Evolutionary conservation across 495 filamentous ascomycete genomes (phyloP).

Genomic region (Tuber calosporum): DNA sequence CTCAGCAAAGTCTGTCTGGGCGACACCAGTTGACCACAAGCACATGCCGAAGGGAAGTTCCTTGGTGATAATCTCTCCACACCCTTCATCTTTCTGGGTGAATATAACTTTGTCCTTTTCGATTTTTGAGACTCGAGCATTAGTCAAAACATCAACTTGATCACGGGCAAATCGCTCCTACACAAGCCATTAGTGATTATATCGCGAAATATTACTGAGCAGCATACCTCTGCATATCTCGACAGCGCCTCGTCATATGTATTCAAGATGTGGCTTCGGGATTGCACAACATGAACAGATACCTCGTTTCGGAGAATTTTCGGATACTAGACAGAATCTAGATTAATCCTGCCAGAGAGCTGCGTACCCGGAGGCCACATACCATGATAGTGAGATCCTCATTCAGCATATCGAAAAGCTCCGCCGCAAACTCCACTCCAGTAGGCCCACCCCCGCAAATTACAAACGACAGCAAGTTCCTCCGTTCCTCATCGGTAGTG

Average conservation of each 20-base stretch:
- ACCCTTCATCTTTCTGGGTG: conserved; percentile 61
- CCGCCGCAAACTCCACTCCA: conserved; percentile 86
- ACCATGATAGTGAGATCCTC: conserved; percentile 67
- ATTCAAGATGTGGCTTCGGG: conserved; percentile 87
- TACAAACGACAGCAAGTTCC: conserved; percentile 84
- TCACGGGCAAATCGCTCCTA: conserved; percentile 75
- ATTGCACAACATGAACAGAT: conserved; percentile 94
- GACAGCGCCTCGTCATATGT: conserved; percentile 96
- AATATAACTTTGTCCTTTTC: conserved; percentile 75
- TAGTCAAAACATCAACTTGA: conserved; percentile 80
- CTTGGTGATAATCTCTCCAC: conserved; percentile 70
- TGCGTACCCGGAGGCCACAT: neutral
- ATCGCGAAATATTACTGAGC: neutral
- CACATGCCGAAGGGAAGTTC: conserved; percentile 95
- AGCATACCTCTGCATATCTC: conserved; percentile 70
- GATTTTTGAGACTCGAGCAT: conserved; percentile 86
- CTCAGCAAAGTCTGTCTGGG: conserved; percentile 73
- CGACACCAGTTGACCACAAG: conserved; percentile 95
- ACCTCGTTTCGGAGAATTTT: conserved; percentile 89
- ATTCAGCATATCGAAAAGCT: conserved; percentile 91
- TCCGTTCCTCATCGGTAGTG: conserved; percentile 80
- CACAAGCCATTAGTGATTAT: conserved; percentile 5
- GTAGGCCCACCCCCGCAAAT: conserved; percentile 92
- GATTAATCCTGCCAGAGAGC: neutral
- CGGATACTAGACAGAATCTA: conserved; percentile 56